phyloP scores from a whole-genome alignment of 1,284 basidiomycete species.

The Phenoliferia sp. region DNA sequence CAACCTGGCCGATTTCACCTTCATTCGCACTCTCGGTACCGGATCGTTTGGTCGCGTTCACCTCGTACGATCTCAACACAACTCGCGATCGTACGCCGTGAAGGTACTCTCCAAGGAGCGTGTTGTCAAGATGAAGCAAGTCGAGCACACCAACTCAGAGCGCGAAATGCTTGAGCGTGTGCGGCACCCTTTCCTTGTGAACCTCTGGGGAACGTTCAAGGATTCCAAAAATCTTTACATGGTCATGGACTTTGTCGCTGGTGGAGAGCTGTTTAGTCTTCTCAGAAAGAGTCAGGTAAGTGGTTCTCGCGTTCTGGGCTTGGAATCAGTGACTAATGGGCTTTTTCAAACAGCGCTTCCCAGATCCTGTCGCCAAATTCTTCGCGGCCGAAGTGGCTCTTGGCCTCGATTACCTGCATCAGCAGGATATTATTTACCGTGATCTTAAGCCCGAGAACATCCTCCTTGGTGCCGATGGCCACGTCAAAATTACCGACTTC shows the following conservation, averaged over 20 bases:
- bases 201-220: slow-evolving; percentile 97
- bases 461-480: slow-evolving; percentile 84
- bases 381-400: slow-evolving; percentile 96
- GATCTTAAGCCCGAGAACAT: slow-evolving; percentile 98
- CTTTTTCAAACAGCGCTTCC: slow-evolving; percentile 81
- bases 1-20: slow-evolving; percentile 48
- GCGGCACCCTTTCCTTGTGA: slow-evolving; percentile 94
- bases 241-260: slow-evolving; percentile 99
- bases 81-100: slow-evolving; percentile 87
- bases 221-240: slow-evolving; percentile 92
- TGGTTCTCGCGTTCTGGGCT: too few relatives aligned
- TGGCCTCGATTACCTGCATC: slow-evolving; percentile 88
- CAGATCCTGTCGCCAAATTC: slow-evolving; percentile 97
- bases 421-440: slow-evolving; percentile 88
- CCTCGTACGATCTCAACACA: slow-evolving; percentile 85
- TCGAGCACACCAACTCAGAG: slow-evolving; percentile 97
- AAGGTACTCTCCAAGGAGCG: slow-evolving; percentile 92
- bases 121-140: slow-evolving; percentile 92
- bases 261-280: slow-evolving; percentile 91
- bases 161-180: slow-evolving; percentile 82
- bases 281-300: slow-evolving; percentile 79
- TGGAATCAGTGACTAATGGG: background rate
- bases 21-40: slow-evolving; percentile 65
- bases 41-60: slow-evolving; percentile 94
- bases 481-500: slow-evolving; percentile 98